phyloP scores from a whole-genome alignment of 257 asterid species.

The Haberlea rhodopensis region DNA sequence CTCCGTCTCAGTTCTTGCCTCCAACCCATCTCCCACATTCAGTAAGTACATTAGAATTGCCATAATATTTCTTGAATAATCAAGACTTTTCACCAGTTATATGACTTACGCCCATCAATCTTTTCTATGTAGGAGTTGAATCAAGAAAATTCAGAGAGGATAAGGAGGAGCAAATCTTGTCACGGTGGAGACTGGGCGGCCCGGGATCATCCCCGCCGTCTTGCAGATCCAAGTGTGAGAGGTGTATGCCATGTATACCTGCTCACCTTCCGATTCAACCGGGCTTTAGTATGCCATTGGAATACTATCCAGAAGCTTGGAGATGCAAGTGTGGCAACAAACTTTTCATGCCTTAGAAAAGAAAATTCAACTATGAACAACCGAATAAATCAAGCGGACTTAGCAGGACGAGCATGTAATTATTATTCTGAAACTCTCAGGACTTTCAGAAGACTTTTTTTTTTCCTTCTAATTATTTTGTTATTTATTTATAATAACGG shows the following conservation, averaged over 20 bases:
- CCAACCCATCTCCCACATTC: slow-evolving; percentile 37
- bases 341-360: slow-evolving; percentile 61
- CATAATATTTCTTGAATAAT: too few species aligned
- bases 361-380: background rate
- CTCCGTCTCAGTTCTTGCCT: slow-evolving; percentile 36
- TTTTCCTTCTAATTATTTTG: too few species aligned
- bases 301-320: slow-evolving; percentile 95
- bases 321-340: slow-evolving; percentile 83
- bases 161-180: slow-evolving; percentile 27
- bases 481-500: too few species aligned
- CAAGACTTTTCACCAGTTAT: too few species aligned
- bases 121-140: slow-evolving; percentile 27
- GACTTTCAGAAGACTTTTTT: background rate
- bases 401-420: background rate
- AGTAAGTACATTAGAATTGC: slow-evolving; percentile 35
- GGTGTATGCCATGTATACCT: slow-evolving; percentile 69
- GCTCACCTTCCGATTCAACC: slow-evolving; percentile 86
- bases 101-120: too few species aligned
- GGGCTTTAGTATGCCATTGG: slow-evolving; percentile 57
- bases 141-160: slow-evolving; percentile 29
- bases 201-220: slow-evolving; percentile 88
- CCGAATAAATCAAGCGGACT: background rate
- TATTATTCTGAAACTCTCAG: background rate
- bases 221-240: slow-evolving; percentile 79
- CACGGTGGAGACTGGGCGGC: slow-evolving; percentile 48